phyloP scores from a whole-genome alignment of 2,329 filamentous ascomycete species.

The Xylaria sp. region DNA sequence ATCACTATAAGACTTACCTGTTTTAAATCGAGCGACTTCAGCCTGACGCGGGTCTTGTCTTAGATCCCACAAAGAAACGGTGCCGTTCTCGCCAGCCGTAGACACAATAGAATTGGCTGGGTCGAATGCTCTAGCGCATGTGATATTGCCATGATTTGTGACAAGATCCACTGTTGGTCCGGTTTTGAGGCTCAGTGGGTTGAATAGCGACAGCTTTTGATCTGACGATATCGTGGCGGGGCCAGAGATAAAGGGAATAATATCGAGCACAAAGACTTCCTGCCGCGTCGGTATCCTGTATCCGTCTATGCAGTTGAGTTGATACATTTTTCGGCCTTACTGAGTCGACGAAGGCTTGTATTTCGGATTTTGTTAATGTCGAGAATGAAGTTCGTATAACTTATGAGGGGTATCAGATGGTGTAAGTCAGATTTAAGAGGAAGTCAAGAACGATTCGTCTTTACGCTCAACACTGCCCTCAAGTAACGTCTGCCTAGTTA shows the following conservation, averaged over 20 bases:
- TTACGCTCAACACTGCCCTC: neutral
- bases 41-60: conserved; percentile 56
- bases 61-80: conserved; percentile 73
- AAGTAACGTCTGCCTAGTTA: neutral
- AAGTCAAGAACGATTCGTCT: neutral
- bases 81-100: conserved; percentile 78
- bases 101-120: conserved; percentile 64
- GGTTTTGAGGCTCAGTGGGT: conserved; percentile 65
- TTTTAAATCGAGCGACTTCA: conserved; percentile 56
- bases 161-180: conserved; percentile 48
- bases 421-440: conserved; percentile 12
- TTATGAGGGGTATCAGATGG: conserved; percentile 1
- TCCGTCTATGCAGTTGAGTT: conserved; percentile 53
- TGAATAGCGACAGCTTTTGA: conserved; percentile 73
- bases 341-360: neutral
- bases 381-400: neutral
- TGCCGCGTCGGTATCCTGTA: conserved; percentile 52
- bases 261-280: conserved; percentile 67
- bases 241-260: conserved; percentile 61
- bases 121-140: conserved; percentile 68
- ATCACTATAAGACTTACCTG: conserved; percentile 52
- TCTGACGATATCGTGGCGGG: conserved; percentile 75
- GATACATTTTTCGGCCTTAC: conserved; percentile 52
- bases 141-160: conserved; percentile 70
- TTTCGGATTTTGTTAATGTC: neutral